Evolutionary conservation across 305 asterid species (phyloP), one percentile per base, ranked within the genome.

Genomic region (Petunia hybrid): DNA sequence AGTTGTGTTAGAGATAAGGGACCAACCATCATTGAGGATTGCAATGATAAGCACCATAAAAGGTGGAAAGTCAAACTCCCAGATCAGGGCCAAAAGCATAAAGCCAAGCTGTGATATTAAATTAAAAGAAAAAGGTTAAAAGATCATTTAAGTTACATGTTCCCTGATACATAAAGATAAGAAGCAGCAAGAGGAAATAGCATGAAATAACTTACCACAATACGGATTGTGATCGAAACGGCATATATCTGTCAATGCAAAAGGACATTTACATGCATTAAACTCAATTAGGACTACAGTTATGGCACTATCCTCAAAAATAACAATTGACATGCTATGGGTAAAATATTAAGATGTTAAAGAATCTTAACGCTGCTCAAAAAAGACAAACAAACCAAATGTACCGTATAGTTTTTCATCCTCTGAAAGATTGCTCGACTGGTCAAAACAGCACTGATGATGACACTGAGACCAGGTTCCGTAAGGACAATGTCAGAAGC

Each of bases 21-120:
- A 76, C 87, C 76, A 78, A 90, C 99, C 99, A 80, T 95, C 98
- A 84, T 93, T 95, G 82, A 95, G 94, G 68, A 95, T 92, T 57
- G 99, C 99, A 83, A 95, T 95, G 89, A 95, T 95, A 83, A 95
- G 99, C 90, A 95, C 99, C 99, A 95, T 93, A 83, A 95, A 95
- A 60, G 99, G 99, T 39, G 99, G 99, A 82, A 95, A 95, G 88
- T 95, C 99, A 53, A 95, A 95, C 38, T 89, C 70, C 99, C 99
- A 95, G 70, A 95, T 92, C 85, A 95, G 87, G 6, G 99, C 99
- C 80, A 95, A 84, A 86, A 95, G 82, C 99, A 95, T 93, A 88
- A 95, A 95, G 40, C 99, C 99, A 31, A 95, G 97, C 99, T 95
- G 98, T 76, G 77, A 79, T 78, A 82, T 42, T 35, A 60, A 61